These are phyloP conservation scores for Oidiodendron maius DNA, from an alignment of 495 filamentous ascomycete genomes.

Conservation along the genomic window DNA sequence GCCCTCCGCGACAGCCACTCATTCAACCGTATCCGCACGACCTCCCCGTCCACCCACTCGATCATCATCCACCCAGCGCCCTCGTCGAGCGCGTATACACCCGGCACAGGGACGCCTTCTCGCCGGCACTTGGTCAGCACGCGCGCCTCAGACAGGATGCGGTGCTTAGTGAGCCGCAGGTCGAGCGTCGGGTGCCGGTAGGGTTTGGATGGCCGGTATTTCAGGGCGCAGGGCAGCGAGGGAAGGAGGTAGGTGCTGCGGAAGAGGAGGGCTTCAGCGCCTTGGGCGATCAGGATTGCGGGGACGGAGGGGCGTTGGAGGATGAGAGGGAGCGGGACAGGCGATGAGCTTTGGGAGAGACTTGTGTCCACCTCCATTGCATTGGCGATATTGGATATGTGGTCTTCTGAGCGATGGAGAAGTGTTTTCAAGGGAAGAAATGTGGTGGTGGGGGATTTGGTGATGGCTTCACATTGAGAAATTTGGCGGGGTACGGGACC, in stretches of 20 bases:
- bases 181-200: slow-evolving; percentile 93
- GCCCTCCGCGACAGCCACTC: slow-evolving; percentile 42
- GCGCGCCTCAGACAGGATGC: slow-evolving; percentile 81
- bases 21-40: slow-evolving; percentile 62
- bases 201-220: slow-evolving; percentile 86
- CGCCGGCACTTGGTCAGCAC: slow-evolving; percentile 67
- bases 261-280: slow-evolving; percentile 94
- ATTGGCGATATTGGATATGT: no score
- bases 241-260: slow-evolving; percentile 72
- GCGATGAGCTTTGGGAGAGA: no score
- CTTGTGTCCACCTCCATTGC: no score
- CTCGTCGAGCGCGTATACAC: slow-evolving; percentile 67
- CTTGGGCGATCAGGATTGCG: slow-evolving; percentile 69
- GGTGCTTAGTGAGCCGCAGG: slow-evolving; percentile 74
- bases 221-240: slow-evolving; percentile 68
- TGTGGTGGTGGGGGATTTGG: no score
- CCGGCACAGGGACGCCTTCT: slow-evolving; percentile 75
- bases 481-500: no score
- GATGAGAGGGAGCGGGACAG: slow-evolving; percentile 52
- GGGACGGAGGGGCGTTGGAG: slow-evolving; percentile 56
- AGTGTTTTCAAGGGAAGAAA: no score
- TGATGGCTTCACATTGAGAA: no score
- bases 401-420: no score
- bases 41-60: slow-evolving; percentile 82
- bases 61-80: slow-evolving; percentile 83